Conservation (phyloP, 495 filamentous ascomycete species). For the Aspergillus kassunensis region DNA sequence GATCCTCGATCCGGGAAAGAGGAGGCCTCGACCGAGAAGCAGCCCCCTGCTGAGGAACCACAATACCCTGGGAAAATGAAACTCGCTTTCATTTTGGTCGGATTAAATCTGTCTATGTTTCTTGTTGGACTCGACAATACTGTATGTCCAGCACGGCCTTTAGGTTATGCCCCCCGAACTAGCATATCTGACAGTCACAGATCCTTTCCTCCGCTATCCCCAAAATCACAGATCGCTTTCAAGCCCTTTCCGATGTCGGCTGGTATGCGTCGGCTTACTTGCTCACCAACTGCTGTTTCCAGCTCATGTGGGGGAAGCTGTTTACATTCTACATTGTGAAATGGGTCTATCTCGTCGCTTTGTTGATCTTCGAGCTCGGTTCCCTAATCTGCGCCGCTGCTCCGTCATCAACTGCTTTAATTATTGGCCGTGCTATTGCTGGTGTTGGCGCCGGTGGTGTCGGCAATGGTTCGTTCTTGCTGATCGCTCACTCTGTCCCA, state of each 20-base stretch:
- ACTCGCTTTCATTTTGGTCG: slow-evolving; percentile 1
- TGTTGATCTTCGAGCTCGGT: slow-evolving; percentile 62
- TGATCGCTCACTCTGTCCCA: slow-evolving; percentile 46
- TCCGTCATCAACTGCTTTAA: slow-evolving; percentile 63
- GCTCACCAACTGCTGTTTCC: slow-evolving; percentile 39
- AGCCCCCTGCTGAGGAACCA: neutral
- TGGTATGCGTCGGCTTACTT: slow-evolving; percentile 52
- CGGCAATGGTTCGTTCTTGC: neutral
- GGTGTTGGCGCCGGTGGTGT: slow-evolving; percentile 74
- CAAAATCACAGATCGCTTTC: slow-evolving; percentile 25
- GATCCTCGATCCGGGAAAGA: neutral
- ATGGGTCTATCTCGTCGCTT: slow-evolving; percentile 24
- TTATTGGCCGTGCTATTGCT: slow-evolving; percentile 73
- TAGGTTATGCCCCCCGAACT: too few species aligned
- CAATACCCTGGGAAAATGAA: slow-evolving; percentile 5
- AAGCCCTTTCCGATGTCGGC: slow-evolving; percentile 37
- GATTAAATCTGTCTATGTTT: slow-evolving; percentile 25
- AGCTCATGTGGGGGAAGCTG: slow-evolving; percentile 45
- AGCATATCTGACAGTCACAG: too few species aligned
- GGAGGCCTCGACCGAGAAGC: neutral
- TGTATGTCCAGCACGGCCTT: too few species aligned
- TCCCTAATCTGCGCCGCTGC: slow-evolving; percentile 70
- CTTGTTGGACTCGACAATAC: slow-evolving; percentile 31
- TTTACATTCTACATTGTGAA: slow-evolving; percentile 44
- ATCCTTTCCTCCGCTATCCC: slow-evolving; percentile 15